Conservation (phyloP, 257 asterid species). For the Plantago major region DNA sequence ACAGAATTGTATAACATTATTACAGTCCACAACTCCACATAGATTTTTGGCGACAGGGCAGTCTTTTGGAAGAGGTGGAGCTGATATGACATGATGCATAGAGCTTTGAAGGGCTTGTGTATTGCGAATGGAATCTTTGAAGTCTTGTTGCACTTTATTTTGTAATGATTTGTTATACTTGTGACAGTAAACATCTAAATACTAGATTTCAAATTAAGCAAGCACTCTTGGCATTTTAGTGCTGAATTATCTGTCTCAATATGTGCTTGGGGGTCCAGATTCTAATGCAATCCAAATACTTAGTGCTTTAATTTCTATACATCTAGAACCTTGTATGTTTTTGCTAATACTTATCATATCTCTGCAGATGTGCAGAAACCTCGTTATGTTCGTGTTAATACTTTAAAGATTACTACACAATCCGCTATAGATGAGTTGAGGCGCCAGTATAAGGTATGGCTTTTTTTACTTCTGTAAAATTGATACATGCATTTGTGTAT, state of each 20-base stretch:
- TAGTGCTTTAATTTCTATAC: neutral
- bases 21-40: too few relatives aligned
- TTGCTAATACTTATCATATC: constrained; percentile 1
- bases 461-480: neutral
- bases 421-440: constrained; percentile 50
- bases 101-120: too few relatives aligned
- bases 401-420: constrained; percentile 63
- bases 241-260: neutral
- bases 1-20: too few relatives aligned
- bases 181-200: too few relatives aligned
- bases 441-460: constrained; percentile 53
- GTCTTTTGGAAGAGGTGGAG: too few relatives aligned
- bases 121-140: too few relatives aligned
- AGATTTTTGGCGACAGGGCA: too few relatives aligned
- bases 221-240: too few relatives aligned
- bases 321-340: neutral
- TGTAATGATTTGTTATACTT: too few relatives aligned
- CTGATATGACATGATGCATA: too few relatives aligned
- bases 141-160: too few relatives aligned
- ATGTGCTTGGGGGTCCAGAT: neutral
- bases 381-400: constrained; percentile 90
- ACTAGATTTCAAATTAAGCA: too few relatives aligned
- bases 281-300: constrained; percentile 10
- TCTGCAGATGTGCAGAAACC: constrained; percentile 65
- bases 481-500: neutral